Base-by-base conservation (phyloP, 352 stramenopile genomes). In the Phytopythium mirpurense region DNA sequence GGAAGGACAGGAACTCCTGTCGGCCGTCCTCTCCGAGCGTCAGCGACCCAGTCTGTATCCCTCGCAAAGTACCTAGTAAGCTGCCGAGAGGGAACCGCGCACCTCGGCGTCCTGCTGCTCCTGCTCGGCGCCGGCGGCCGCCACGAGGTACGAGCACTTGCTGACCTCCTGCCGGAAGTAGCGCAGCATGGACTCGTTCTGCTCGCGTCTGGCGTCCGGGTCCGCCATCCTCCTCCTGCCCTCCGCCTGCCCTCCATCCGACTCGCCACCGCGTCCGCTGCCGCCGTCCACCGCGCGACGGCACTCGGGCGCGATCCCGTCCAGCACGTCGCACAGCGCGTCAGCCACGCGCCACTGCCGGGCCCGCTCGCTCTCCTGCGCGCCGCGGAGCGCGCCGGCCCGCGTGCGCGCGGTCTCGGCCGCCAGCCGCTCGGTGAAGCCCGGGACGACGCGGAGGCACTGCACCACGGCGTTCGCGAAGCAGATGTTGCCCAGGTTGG, bases 51-150 rank as follows among this genome's bases (percentile, higher is more conserved):
- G n/a, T n/a, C n/a, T n/a, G n/a, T n/a, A n/a, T n/a, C n/a, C n/a
- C n/a, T n/a, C n/a, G n/a, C n/a, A n/a, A n/a, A n/a, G n/a, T n/a
- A n/a, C n/a, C n/a, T n/a, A n/a, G n/a, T n/a, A n/a, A n/a, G n/a
- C n/a, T n/a, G n/a, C n/a, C n/a, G n/a, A n/a, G 9, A 32, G 18
- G 14, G 34, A 48, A 9, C 8, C 29, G 31, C 45, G 3, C 27
- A 68, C 67, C 61, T 93, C 80, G 2, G 83, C 83, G 50, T 93
- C 83, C 45, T 93, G 80, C 37, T 93, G 80, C n/a, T 90, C 78
- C 46, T 91, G 83, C 36, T 65, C 60, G 2, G 58, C 58, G 3
- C 57, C 36, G 5, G 56, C 55, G 32, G 55, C 57, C 5, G 65
- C 63, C 8, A 90, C 50, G 18, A 90, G 60, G n/a, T 72, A 65